These are phyloP conservation scores for Phyllosticta citrichinensis DNA, from an alignment of 2,329 filamentous ascomycete species.

Conservation along the genomic window DNA sequence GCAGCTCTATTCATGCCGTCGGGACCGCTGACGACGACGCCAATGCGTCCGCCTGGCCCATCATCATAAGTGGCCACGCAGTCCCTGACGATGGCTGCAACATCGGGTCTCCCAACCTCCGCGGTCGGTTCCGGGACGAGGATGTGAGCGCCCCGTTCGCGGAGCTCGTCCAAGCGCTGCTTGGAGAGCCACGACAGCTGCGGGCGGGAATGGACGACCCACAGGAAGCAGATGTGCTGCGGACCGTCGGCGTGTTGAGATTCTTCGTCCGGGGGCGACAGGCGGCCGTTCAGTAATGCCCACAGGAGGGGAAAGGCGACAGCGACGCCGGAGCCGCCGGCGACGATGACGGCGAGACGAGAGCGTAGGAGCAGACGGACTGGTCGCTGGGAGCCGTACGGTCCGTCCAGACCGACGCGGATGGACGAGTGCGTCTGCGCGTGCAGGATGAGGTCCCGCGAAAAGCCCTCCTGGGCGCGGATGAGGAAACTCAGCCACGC, in stretches of 20 bases:
- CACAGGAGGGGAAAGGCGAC: slow-evolving; percentile 53
- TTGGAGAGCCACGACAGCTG: slow-evolving; percentile 47
- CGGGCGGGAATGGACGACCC: slow-evolving; percentile 45
- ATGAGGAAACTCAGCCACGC: slow-evolving; percentile 50
- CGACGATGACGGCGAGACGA: slow-evolving; percentile 45
- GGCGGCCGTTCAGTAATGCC: slow-evolving; percentile 31
- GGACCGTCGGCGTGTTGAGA: slow-evolving; percentile 15
- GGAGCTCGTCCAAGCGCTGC: slow-evolving; percentile 40
- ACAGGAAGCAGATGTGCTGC: slow-evolving; percentile 42
- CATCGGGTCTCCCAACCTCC: slow-evolving; percentile 45
- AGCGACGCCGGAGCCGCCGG: slow-evolving; percentile 55
- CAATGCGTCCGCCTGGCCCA: slow-evolving; percentile 28
- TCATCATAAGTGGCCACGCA: slow-evolving; percentile 24
- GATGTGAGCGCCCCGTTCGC: slow-evolving; percentile 41
- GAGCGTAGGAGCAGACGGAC: slow-evolving; percentile 42
- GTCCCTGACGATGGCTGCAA: slow-evolving; percentile 34
- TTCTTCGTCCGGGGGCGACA: slow-evolving; percentile 13
- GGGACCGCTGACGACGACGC: slow-evolving; percentile 52
- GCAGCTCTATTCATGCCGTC: slow-evolving; percentile 51
- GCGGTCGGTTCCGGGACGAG: slow-evolving; percentile 46
- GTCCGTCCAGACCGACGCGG: slow-evolving; percentile 49
- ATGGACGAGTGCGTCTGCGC: slow-evolving; percentile 37
- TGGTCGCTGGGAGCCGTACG: slow-evolving; percentile 51
- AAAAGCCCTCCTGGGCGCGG: slow-evolving; percentile 51
- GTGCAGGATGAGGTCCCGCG: slow-evolving; percentile 43